Evolutionary conservation across 495 filamentous ascomycete genomes (phyloP), one percentile per base, ranked within the genome.

Genomic region (Penicillium paxilli): DNA sequence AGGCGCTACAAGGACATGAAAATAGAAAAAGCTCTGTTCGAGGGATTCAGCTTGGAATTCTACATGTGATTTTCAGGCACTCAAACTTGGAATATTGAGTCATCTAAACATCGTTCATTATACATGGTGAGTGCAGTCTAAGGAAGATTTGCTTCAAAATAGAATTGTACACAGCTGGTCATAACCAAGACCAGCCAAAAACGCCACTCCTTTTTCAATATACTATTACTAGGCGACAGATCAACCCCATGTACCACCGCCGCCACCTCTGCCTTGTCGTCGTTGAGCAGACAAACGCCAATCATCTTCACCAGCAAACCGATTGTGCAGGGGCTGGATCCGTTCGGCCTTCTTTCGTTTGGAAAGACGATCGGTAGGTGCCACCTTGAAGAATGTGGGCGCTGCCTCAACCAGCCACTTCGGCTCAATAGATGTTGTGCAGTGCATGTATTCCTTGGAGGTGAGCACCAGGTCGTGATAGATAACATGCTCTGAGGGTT

Each of bases 341-440:
- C 91, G 79, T 78, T 98, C 94, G 0, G 90, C 91, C 76, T 90
- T 91, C 81, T 95, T 93, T 58, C 94, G 76, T 77, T 96, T 96
- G 23, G 87, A 91, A 51, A 98, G 73, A 54, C 86, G 82, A 65
- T 96, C 91, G 14, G 87, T 95, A 17, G 90, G 88, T 42, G 94
- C 94, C 8, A 98, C 89, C 79, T 96, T 96, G 82, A 98, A 98
- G 81, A 98, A 98, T 0, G 91, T 96, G 14, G 94, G 94, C 21
- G 94, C 94, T 9, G 92, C 93, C 54, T 96, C 91, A 9, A 97
- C 92, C 26, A 88, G 77, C 85, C 85, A 83, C 59, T 96, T 97
- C 1, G 94, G 93, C 66, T 98, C 94, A 59, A 98, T 97, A 4
- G 80, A 80, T 0, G 91, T 95, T 7, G 89, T 93, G 64, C 80